These are phyloP conservation scores for Solanum aculeatissimum DNA, from an alignment of 305 asterid genomes.

Conservation along the genomic window DNA sequence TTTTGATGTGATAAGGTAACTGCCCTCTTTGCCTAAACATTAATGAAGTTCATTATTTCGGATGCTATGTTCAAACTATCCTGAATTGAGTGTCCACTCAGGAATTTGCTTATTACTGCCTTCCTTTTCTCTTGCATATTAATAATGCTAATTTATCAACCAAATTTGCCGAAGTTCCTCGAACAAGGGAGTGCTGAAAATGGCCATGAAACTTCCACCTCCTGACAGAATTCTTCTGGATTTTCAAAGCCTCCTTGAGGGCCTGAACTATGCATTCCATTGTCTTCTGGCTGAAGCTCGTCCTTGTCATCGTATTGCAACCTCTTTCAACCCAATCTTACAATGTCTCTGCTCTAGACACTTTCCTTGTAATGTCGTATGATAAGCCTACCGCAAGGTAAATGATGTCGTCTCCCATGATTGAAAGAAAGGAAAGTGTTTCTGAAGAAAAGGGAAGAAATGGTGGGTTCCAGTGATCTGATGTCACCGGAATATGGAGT, in stretches of 20 bases:
- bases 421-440: background rate
- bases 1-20: background rate
- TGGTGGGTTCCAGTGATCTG: background rate
- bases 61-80: background rate
- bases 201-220: background rate
- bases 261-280: background rate
- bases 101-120: background rate
- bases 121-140: background rate
- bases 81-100: background rate
- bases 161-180: background rate
- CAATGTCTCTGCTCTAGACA: background rate
- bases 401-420: background rate
- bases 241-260: too few species aligned
- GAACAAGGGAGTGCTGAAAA: background rate
- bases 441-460: background rate
- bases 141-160: background rate
- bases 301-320: background rate
- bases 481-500: background rate
- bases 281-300: background rate
- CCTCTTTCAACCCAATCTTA: background rate
- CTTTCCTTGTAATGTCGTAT: background rate
- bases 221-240: background rate
- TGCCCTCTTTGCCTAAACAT: background rate
- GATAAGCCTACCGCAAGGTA: background rate
- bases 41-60: background rate